A percentile compares a stretch with the other conserved stretches of the same genome.
Evolutionary conservation across 345 rosid genomes (phyloP).

Genomic region (Eucalyptus marginata): DNA sequence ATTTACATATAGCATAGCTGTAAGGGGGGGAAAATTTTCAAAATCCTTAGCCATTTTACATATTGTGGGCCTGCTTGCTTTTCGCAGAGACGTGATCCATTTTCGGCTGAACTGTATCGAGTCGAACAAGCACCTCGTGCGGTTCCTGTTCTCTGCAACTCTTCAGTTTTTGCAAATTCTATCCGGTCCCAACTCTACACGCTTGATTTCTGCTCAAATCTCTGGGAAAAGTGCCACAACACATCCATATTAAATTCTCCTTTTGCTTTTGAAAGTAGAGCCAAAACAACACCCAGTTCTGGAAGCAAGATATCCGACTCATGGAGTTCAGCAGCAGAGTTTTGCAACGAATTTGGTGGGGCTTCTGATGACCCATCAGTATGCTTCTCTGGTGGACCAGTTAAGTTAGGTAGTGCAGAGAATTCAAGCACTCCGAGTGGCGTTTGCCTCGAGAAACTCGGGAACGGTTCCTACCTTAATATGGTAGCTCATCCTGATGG

Average conservation of each 20-base stretch:
- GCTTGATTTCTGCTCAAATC: constrained; percentile 53
- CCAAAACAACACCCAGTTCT: constrained; percentile 26
- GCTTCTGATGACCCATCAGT: constrained; percentile 27
- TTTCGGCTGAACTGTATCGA: constrained; percentile 57
- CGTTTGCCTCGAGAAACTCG: constrained; percentile 69
- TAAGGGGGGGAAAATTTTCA: background rate
- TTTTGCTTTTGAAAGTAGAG: constrained; percentile 52
- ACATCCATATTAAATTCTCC: constrained; percentile 55
- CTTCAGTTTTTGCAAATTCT: constrained; percentile 40
- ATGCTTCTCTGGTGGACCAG: constrained; percentile 55
- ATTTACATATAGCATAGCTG: background rate
- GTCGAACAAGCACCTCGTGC: constrained; percentile 23
- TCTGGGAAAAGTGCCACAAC: constrained; percentile 79
- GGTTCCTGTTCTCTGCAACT: constrained; percentile 82
- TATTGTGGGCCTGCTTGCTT: background rate
- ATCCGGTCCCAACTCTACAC: constrained; percentile 29
- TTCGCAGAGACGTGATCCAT: constrained; percentile 75
- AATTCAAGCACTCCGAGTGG: constrained; percentile 36
- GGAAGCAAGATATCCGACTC: constrained; percentile 28
- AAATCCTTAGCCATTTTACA: background rate
- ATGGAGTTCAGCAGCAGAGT: constrained; percentile 59
- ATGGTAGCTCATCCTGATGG: constrained; percentile 94
- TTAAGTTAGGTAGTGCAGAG: constrained; percentile 13
- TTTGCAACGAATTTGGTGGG: constrained; percentile 60
- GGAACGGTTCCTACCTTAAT: constrained; percentile 52